Evolutionary conservation across 2,329 filamentous ascomycete species (phyloP).

Genomic region (Ophiostoma australiae): DNA sequence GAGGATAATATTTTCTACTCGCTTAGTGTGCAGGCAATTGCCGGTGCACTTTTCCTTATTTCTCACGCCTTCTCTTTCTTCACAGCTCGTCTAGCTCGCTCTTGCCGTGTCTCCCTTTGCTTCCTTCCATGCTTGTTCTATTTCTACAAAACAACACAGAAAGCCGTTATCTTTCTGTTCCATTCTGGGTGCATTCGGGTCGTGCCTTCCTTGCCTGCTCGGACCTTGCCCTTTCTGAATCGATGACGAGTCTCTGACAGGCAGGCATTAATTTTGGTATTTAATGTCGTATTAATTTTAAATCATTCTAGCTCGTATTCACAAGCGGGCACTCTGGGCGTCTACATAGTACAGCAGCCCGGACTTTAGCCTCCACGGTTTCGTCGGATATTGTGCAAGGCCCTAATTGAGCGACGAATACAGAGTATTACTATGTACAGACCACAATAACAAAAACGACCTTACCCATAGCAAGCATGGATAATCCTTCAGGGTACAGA

Average conservation of each 20-base stretch:
- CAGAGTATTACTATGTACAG: too few relatives aligned
- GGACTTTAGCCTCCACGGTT: slow-evolving; percentile 24
- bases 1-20: neutral
- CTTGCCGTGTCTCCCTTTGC: neutral
- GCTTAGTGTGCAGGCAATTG: neutral
- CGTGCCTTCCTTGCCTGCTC: neutral
- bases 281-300: neutral
- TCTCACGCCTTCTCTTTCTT: neutral
- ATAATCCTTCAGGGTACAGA: neutral
- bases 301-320: neutral
- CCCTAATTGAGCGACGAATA: neutral
- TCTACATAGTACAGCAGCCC: slow-evolving; percentile 15
- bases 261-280: neutral
- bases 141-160: neutral
- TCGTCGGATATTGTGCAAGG: slow-evolving; percentile 21
- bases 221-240: neutral
- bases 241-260: slow-evolving; percentile 5
- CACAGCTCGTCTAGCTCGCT: neutral
- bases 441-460: too few relatives aligned
- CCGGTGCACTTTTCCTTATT: neutral
- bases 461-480: neutral
- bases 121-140: neutral
- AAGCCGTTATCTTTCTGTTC: neutral
- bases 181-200: neutral
- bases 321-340: neutral